Evolutionary conservation across 2,329 filamentous ascomycete species (phyloP), one percentile per base, ranked within the genome.

Genomic region (Colletotrichum endophyticum): DNA sequence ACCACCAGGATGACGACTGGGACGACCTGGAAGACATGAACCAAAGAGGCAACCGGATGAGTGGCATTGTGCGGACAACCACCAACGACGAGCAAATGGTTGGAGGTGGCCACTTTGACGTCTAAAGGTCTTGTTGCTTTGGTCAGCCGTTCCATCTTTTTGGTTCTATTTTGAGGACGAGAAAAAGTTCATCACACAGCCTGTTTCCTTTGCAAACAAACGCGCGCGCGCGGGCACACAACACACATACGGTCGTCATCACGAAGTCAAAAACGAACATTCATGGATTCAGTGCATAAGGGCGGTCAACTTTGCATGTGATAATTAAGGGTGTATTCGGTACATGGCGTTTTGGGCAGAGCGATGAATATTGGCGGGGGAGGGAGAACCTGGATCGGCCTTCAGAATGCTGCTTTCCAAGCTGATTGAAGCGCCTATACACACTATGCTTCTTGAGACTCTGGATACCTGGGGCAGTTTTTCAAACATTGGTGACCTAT

Each of bases 1-100:
- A 82, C 49, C 81, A 81, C 79, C 82, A 81, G 39, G 81, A 81
- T 59, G 89, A 91, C 75, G 87, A 91, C 77, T 92, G 91, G 90
- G 90, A 93, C 78, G 91, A 91, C 78, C 80, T 91, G 72, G 87
- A 90, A 76, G 91, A 92, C 77, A 82, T 89, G 73, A 89, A 91
- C 78, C 86, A 86, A 78, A 89, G 86, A 80, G 83, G 85, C 56
- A 92, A 92, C 80, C 88, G 91, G 68, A 93, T 93, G 92, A 93
- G 91, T 81, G 92, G 92, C 61, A 89, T 93, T 78, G 87, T 91
- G 67, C 90, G 89, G 82, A 91, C 89, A 62, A 87, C 87, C 70
- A 87, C 87, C 73, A 86, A 89, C 78, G 92, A 94, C 76, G 91
- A 93, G 81, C 88, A 92, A 78, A 91, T 93, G 87, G 91, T 94